These are phyloP conservation scores for Neonectria magnoliae DNA, from an alignment of 2,329 filamentous ascomycete species.

Conservation along the genomic window DNA sequence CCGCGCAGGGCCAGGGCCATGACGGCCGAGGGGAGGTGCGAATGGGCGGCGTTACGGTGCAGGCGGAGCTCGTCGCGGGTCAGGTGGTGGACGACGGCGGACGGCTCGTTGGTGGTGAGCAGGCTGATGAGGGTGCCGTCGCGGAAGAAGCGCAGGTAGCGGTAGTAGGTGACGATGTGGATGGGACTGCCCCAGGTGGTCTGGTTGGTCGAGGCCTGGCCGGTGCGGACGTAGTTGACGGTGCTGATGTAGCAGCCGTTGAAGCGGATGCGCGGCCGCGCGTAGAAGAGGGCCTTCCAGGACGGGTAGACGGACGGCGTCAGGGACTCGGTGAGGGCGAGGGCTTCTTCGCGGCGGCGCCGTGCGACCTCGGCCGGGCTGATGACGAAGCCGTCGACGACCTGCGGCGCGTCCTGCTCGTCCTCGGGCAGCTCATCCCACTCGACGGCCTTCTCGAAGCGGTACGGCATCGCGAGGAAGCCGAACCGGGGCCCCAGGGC, in stretches of 20 bases:
- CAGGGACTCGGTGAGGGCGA: conserved; percentile 53
- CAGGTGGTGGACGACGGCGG: conserved; percentile 87
- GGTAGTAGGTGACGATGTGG: conserved; percentile 97
- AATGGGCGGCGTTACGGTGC: conserved; percentile 49
- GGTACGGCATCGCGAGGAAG: conserved; percentile 84
- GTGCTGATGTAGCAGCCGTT: conserved; percentile 97
- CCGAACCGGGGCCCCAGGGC: conserved; percentile 78
- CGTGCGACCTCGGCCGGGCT: conserved; percentile 51
- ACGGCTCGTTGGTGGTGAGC: conserved; percentile 81
- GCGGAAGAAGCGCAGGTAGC: conserved; percentile 93
- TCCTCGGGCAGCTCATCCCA: conserved; percentile 60
- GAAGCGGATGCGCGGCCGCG: conserved; percentile 87
- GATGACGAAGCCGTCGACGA: conserved; percentile 46
- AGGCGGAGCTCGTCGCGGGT: conserved; percentile 73
- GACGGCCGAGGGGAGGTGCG: conserved; percentile 56
- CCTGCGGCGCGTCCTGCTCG: conserved; percentile 44
- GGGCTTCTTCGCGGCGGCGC: conserved; percentile 46
- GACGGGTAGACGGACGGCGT: conserved; percentile 58
- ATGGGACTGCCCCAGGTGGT: conserved; percentile 84
- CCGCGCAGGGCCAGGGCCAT: conserved; percentile 75
- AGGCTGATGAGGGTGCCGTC: conserved; percentile 87
- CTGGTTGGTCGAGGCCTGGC: conserved; percentile 75
- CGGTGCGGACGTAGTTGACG: conserved; percentile 91
- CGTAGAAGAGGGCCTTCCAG: conserved; percentile 79
- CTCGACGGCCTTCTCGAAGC: conserved; percentile 71